Conservation (phyloP, 176 grass and related monocot species). For the Saccharum officinarum region DNA sequence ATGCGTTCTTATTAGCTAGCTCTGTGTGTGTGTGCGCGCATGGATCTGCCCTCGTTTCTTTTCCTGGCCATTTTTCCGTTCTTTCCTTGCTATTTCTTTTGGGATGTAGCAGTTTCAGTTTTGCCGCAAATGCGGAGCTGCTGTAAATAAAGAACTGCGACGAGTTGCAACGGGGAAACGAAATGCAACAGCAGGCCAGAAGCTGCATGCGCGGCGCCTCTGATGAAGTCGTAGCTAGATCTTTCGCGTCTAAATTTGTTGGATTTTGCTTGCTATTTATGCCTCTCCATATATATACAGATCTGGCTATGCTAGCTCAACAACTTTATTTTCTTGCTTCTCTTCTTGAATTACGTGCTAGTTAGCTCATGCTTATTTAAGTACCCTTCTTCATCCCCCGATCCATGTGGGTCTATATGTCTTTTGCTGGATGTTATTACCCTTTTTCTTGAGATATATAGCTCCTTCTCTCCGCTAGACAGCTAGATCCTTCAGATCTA, state of each 20-base stretch:
- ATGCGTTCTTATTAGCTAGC: background rate
- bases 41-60: slow-evolving; percentile 23
- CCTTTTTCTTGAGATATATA: background rate
- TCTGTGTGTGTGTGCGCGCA: background rate
- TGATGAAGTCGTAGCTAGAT: background rate
- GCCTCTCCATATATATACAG: background rate
- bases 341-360: background rate
- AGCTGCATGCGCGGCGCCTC: background rate
- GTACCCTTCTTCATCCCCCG: no score
- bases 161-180: background rate
- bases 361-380: background rate
- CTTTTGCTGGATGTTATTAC: background rate
- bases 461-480: background rate
- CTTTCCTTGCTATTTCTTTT: background rate
- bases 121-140: slow-evolving; percentile 21
- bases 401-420: background rate
- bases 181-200: background rate
- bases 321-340: background rate
- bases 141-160: background rate
- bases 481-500: slow-evolving; percentile 7
- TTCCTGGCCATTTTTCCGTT: slow-evolving; percentile 14
- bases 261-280: slow-evolving; percentile 35
- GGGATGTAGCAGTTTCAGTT: background rate
- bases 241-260: slow-evolving; percentile 1
- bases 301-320: background rate